Evolutionary conservation across 2,329 filamentous ascomycete species (phyloP).

Genomic region (Ascochyta lentis): DNA sequence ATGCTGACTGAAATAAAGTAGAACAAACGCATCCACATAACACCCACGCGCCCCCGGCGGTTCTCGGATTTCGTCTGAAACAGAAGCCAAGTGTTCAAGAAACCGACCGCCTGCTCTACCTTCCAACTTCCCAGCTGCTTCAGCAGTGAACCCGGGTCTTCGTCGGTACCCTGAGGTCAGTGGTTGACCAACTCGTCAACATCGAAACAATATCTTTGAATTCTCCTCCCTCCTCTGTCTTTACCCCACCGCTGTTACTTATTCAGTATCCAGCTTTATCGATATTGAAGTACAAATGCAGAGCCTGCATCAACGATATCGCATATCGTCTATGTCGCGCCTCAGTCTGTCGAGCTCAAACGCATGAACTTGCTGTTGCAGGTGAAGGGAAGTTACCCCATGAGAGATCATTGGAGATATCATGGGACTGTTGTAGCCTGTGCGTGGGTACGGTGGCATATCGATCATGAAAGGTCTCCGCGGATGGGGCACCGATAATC

Average conservation of each 20-base stretch:
- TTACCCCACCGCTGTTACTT: neutral
- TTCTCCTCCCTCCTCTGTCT: neutral
- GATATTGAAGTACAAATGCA: too few relatives aligned
- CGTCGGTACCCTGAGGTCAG: too few relatives aligned
- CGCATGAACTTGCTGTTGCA: neutral
- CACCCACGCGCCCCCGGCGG: too few relatives aligned
- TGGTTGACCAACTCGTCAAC: too few relatives aligned
- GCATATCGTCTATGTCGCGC: neutral
- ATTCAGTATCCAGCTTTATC: neutral
- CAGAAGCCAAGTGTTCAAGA: too few relatives aligned
- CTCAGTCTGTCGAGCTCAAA: neutral
- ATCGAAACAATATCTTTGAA: too few relatives aligned
- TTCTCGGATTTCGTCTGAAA: too few relatives aligned
- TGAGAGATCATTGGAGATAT: neutral
- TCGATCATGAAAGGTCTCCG: neutral
- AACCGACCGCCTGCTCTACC: too few relatives aligned
- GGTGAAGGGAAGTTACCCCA: neutral
- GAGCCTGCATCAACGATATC: neutral
- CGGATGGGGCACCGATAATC: neutral
- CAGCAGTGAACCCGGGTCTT: too few relatives aligned
- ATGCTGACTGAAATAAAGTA: neutral
- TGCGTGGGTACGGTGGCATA: neutral
- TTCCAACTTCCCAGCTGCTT: too few relatives aligned
- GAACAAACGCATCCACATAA: neutral
- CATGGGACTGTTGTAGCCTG: neutral